phyloP scores from a whole-genome alignment of 129 eudicot genomes.

The Dittrichia graveolens region DNA sequence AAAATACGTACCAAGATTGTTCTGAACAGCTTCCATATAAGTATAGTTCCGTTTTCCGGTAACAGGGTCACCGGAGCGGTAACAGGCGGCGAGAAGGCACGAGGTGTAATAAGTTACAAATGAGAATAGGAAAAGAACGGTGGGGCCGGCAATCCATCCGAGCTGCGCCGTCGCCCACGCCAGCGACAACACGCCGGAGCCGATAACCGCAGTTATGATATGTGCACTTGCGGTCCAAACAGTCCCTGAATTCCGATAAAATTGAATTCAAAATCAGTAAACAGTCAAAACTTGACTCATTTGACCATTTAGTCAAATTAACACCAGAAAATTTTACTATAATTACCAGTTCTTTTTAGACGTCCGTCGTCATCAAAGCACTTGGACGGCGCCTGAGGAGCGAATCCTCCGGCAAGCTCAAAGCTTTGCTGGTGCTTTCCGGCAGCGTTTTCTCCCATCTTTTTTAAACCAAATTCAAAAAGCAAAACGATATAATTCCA shows the following conservation, averaged over 20 bases:
- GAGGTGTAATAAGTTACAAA: slow-evolving; percentile 95
- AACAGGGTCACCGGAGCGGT: slow-evolving; percentile 71
- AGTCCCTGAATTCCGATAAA: slow-evolving; percentile 48
- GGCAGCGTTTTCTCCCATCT: slow-evolving; percentile 40
- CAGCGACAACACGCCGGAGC: slow-evolving; percentile 91
- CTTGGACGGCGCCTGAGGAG: slow-evolving; percentile 50
- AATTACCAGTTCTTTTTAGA: slow-evolving; percentile 64
- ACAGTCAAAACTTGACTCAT: slow-evolving; percentile 6
- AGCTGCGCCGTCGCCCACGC: slow-evolving; percentile 98
- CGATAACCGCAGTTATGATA: slow-evolving; percentile 93
- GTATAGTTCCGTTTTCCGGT: slow-evolving; percentile 87
- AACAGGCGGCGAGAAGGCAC: slow-evolving; percentile 74
- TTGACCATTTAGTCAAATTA: slow-evolving; percentile 8
- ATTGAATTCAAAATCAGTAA: background rate
- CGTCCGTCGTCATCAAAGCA: slow-evolving; percentile 75
- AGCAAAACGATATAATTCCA: background rate
- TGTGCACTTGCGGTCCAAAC: slow-evolving; percentile 99
- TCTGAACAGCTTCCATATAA: slow-evolving; percentile 90
- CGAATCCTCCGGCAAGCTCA: slow-evolving; percentile 46
- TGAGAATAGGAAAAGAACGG: slow-evolving; percentile 74
- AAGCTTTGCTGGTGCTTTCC: slow-evolving; percentile 44
- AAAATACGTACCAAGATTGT: slow-evolving; percentile 63
- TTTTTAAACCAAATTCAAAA: slow-evolving; percentile 10
- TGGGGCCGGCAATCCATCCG: slow-evolving; percentile 97
- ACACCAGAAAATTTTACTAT: background rate